Percentiles rank a stretch among this genome's conserved stretches.
Evolutionary conservation across 2,329 filamentous ascomycete species (phyloP).

Genomic region (Chalaropsis thielavioides): DNA sequence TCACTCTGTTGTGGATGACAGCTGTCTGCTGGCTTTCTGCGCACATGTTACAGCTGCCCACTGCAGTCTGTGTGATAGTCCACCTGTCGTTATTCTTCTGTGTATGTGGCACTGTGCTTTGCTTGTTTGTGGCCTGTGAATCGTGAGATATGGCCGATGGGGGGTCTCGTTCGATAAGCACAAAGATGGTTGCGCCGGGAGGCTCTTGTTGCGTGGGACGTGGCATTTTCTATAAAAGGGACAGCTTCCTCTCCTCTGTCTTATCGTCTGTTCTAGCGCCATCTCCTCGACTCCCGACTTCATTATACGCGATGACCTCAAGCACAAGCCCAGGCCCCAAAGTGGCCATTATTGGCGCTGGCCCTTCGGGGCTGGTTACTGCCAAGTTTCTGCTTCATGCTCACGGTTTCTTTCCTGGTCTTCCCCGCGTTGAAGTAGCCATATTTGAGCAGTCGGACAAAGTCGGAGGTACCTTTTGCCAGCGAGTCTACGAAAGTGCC

Average conservation of each 20-base stretch:
- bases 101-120: neutral
- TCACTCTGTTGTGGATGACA: neutral
- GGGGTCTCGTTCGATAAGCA: neutral
- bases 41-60: neutral
- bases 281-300: neutral
- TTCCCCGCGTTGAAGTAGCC: conserved; percentile 28
- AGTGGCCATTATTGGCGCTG: conserved; percentile 32
- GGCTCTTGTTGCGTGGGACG: neutral
- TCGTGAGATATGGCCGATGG: neutral
- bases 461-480: conserved; percentile 34
- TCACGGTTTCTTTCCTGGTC: conserved; percentile 26
- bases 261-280: neutral
- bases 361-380: conserved; percentile 30
- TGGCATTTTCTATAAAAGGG: neutral
- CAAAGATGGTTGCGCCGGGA: neutral
- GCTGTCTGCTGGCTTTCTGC: neutral
- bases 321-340: conserved; percentile 21
- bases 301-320: neutral
- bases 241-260: neutral
- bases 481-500: conserved; percentile 34
- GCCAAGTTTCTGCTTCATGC: conserved; percentile 29
- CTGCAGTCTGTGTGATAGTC: neutral
- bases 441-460: conserved; percentile 32
- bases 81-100: neutral
- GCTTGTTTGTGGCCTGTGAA: neutral